Percentiles rank a stretch among this genome's conserved stretches.
These are phyloP conservation scores for Phytophthora litchii DNA, from an alignment of 352 stramenopile species.

Conservation along the genomic window DNA sequence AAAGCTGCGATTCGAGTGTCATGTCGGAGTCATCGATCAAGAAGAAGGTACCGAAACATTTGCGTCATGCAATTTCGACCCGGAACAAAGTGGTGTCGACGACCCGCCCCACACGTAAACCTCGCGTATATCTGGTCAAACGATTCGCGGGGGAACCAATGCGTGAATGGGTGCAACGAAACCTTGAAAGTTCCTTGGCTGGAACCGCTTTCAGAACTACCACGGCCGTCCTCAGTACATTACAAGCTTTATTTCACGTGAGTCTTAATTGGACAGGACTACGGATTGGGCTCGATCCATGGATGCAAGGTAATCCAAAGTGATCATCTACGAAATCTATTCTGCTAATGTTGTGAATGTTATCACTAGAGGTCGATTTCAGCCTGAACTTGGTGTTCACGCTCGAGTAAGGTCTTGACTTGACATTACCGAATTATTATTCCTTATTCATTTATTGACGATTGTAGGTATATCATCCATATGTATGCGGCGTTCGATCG, in stretches of 20 bases:
- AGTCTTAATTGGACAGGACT: slow-evolving; percentile 65
- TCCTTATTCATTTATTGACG: no score
- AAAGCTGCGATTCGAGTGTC: slow-evolving; percentile 4
- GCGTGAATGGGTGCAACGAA: slow-evolving; percentile 75
- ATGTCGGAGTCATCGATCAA: slow-evolving; percentile 27
- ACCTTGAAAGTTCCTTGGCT: slow-evolving; percentile 68
- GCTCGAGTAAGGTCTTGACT: slow-evolving; percentile 49
- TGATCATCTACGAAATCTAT: neutral
- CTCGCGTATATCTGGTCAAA: slow-evolving; percentile 40
- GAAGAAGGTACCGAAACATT: slow-evolving; percentile 42
- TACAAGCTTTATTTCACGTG: slow-evolving; percentile 70
- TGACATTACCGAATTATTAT: no score
- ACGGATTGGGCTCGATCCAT: slow-evolving; percentile 27
- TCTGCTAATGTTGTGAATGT: slow-evolving; percentile 2
- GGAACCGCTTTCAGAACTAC: slow-evolving; percentile 44
- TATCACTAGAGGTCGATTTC: slow-evolving; percentile 53
- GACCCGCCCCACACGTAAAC: slow-evolving; percentile 29
- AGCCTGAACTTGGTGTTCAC: slow-evolving; percentile 72
- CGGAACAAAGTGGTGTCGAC: slow-evolving; percentile 22
- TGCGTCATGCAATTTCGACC: slow-evolving; percentile 40
- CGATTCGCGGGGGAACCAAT: slow-evolving; percentile 50
- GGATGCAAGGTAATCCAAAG: slow-evolving; percentile 52
- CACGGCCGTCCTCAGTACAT: slow-evolving; percentile 65
- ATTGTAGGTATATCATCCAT: slow-evolving; percentile 52
- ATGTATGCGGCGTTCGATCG: slow-evolving; percentile 71